Conservation (phyloP, 2,329 filamentous ascomycete genomes). For the Nannizziopsis arthrosporioides region DNA sequence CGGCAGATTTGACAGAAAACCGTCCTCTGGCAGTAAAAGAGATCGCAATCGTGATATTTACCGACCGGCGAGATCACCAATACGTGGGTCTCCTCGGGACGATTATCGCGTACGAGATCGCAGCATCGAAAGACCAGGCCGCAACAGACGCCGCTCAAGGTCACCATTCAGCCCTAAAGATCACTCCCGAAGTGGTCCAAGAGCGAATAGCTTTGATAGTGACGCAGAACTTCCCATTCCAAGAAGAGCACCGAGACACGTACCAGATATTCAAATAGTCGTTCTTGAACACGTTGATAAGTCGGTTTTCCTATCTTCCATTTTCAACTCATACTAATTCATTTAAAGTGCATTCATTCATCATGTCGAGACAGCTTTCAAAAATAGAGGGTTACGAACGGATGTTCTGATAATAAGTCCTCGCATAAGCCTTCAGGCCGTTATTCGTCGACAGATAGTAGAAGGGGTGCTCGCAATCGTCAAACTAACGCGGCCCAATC, state of each 20-base stretch:
- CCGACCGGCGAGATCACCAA: constrained; percentile 49
- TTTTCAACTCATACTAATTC: not conserved
- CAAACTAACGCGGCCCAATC: constrained; percentile 58
- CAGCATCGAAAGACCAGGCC: constrained; percentile 42
- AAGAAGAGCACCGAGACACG: constrained; percentile 57
- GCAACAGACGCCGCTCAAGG: constrained; percentile 53
- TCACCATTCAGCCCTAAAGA: constrained; percentile 56
- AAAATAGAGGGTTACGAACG: constrained; percentile 56
- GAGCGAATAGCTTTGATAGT: constrained; percentile 38
- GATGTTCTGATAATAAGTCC: constrained; percentile 72
- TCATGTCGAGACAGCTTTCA: constrained; percentile 70
- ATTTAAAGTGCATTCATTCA: constrained; percentile 57
- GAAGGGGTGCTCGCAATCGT: constrained; percentile 82
- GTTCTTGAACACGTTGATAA: constrained; percentile 63
- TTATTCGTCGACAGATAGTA: constrained; percentile 74
- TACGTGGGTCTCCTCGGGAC: constrained; percentile 52
- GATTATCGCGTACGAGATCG: constrained; percentile 44
- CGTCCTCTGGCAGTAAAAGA: constrained; percentile 36
- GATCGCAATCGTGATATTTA: constrained; percentile 51
- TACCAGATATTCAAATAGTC: constrained; percentile 83
- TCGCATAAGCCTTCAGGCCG: constrained; percentile 60
- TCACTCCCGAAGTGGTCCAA: constrained; percentile 56
- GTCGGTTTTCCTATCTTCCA: constrained; percentile 20
- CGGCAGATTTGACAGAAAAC: constrained; percentile 38
- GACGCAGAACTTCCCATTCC: constrained; percentile 60